Base-by-base conservation (phyloP, 2,329 filamentous ascomycete genomes). In the Epichloe baconii region DNA sequence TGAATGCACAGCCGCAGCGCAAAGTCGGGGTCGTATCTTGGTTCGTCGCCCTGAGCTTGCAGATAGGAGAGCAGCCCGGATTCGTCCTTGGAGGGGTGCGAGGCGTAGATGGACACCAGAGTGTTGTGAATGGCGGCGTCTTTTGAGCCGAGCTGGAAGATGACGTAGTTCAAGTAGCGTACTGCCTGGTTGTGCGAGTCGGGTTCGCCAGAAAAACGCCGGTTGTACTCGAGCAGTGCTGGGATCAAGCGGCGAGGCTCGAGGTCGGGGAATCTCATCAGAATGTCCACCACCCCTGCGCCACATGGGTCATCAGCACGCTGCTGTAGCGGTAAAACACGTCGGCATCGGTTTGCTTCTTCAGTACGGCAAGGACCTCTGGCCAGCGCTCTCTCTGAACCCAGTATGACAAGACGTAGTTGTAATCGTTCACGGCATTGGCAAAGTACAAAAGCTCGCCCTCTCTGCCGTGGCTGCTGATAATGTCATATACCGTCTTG, bases 301-400 rank as follows among this genome's bases (percentile, higher is more conserved):
- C 82, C 3, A 83, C 83, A 63, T 96, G 87, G 15, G 83, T 85
- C 85, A 98, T 95, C 46, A 98, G 77, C n/a, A 97, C 90, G 61
- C 85, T 95, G 71, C 88, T 93, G 66, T 97, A 96, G 56, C 88
- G 85, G 72, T 97, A 97, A 69, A 97, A 98, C 44, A 95, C 87
- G 48, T 95, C 88, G 0, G 88, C 80, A 48, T 95, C 86, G 5
- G 84, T 95, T 68, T 98, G 93, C 66, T 86, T 89, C 71, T 96
- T 95, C 49, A 98, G 75, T 41, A 97, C 89, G 51, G 81, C 79
- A 57, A 98, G 73, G 2, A 89, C 88, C 60, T 96, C 89, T 4
- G 73, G 70, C 93, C 93, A 98, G 59, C 87, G 81, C 68, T 97
- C 93, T 53, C 91, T 79, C 67, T 97, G 93, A 17, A 97, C 85